Conservation (phyloP, 2,329 filamentous ascomycete genomes). For the Knufia petricola region DNA sequence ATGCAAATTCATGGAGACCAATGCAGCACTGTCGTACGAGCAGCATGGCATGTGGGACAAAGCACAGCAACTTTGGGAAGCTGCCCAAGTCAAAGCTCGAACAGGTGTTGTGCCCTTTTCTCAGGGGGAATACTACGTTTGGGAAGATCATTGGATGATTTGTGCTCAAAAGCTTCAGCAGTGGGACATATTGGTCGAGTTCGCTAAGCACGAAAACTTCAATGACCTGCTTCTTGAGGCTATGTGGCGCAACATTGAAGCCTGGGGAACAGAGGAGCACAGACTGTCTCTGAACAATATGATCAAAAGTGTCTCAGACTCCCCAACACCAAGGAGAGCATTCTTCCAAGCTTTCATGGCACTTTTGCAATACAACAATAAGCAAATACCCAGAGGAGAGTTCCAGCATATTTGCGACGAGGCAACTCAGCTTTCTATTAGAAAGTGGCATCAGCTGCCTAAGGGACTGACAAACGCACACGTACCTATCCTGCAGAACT, state of each 20-base stretch:
- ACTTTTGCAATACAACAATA: conserved; percentile 84
- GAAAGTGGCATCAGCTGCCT: conserved; percentile 98
- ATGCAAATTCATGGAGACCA: conserved; percentile 95
- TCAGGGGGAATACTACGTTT: conserved; percentile 94
- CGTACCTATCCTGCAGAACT: conserved; percentile 89
- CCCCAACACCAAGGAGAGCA: conserved; percentile 80
- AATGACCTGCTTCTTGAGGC: conserved; percentile 93
- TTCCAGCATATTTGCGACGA: conserved; percentile 91
- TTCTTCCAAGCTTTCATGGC: conserved; percentile 99
- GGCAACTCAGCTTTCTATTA: conserved; percentile 90
- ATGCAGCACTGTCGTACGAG: conserved; percentile 92
- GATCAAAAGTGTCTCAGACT: conserved; percentile 96
- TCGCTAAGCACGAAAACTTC: conserved; percentile 97
- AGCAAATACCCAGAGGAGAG: conserved; percentile 67
- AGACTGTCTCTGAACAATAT: conserved; percentile 83
- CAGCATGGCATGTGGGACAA: conserved; percentile 99
- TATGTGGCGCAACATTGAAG: conserved; percentile 89
- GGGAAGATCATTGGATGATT: conserved; percentile 98
- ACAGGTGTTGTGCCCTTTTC: conserved; percentile 95
- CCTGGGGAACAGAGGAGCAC: conserved; percentile 79
- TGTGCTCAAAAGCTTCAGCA: conserved; percentile 98
- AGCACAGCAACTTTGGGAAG: conserved; percentile 92
- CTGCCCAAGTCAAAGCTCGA: conserved; percentile 90
- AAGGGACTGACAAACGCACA: conserved; percentile 89
- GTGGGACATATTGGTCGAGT: conserved; percentile 96